Evolutionary conservation across 768 basidiomycete genomes (phyloP).

Genomic region (Lentinus tigrinus): DNA sequence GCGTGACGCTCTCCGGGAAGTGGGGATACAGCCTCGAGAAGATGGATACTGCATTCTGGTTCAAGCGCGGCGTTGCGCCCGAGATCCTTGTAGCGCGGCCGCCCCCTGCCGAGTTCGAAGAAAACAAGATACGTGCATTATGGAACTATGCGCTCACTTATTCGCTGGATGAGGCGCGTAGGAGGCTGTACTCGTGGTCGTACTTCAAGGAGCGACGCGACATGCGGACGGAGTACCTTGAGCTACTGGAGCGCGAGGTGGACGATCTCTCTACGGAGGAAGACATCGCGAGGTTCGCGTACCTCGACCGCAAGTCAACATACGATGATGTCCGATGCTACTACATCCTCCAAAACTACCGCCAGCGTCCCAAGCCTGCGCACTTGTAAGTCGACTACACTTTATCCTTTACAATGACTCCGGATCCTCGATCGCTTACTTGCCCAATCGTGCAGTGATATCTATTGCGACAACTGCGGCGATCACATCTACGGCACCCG

Average conservation of each 20-base stretch:
- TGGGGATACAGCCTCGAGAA: slow-evolving; percentile 25
- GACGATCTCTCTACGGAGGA: not conserved
- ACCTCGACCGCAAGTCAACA: slow-evolving; percentile 5
- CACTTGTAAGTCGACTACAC: not conserved
- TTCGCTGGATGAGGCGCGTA: slow-evolving; percentile 22
- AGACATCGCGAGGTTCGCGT: slow-evolving; percentile 2
- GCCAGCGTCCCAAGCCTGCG: not conserved
- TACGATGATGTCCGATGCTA: slow-evolving; percentile 4
- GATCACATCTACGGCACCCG: slow-evolving; percentile 15
- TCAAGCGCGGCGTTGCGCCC: slow-evolving; percentile 27
- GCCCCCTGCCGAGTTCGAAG: slow-evolving; percentile 22
- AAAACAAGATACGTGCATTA: slow-evolving; percentile 26
- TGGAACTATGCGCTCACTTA: slow-evolving; percentile 35
- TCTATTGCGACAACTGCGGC: slow-evolving; percentile 17
- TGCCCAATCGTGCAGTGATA: not conserved
- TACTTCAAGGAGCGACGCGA: slow-evolving; percentile 31
- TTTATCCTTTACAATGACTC: not conserved
- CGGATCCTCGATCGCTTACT: too few species aligned
- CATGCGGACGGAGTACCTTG: slow-evolving; percentile 28
- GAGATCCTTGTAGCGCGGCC: slow-evolving; percentile 30
- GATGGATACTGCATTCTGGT: slow-evolving; percentile 25
- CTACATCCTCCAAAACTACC: slow-evolving; percentile 7
- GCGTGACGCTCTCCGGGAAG: slow-evolving; percentile 24
- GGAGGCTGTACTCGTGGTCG: slow-evolving; percentile 30
- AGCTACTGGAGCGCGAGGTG: slow-evolving; percentile 27